These are phyloP conservation scores for Coemansia sp. DNA, from an alignment of 192 early-diverging fungal species.

Conservation along the genomic window DNA sequence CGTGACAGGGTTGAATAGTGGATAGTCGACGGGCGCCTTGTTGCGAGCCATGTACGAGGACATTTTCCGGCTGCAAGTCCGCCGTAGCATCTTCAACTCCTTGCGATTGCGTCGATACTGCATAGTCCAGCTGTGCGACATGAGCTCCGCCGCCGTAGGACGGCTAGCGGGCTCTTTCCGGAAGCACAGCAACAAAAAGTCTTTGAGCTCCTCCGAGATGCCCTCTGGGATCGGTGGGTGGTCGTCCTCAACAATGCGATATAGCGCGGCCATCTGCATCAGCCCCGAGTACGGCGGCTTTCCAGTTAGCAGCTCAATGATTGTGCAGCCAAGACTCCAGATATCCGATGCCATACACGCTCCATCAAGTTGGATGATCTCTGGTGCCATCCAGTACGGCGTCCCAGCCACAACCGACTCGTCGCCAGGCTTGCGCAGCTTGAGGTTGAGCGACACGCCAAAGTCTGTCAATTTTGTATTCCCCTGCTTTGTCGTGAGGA, in stretches of 20 bases:
- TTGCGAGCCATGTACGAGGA: slow-evolving; percentile 45
- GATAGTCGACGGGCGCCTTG: slow-evolving; percentile 19
- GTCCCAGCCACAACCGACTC: slow-evolving; percentile 81
- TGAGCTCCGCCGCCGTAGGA: slow-evolving; percentile 70
- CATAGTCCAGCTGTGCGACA: slow-evolving; percentile 74
- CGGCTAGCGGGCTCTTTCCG: slow-evolving; percentile 73
- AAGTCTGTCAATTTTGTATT: slow-evolving; percentile 96
- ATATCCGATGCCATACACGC: slow-evolving; percentile 89
- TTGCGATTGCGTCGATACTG: slow-evolving; percentile 48
- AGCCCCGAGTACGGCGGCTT: slow-evolving; percentile 86
- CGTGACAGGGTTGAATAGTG: slow-evolving; percentile 31
- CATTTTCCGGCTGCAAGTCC: slow-evolving; percentile 55
- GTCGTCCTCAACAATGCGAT: slow-evolving; percentile 91
- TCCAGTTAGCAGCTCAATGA: slow-evolving; percentile 90
- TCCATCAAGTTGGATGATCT: slow-evolving; percentile 89
- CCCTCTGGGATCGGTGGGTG: slow-evolving; percentile 80
- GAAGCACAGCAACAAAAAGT: slow-evolving; percentile 85
- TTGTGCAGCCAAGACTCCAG: slow-evolving; percentile 93
- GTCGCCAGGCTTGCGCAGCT: slow-evolving; percentile 61
- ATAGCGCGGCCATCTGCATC: slow-evolving; percentile 87
- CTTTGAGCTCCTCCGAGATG: slow-evolving; percentile 71
- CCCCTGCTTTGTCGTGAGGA: slow-evolving; percentile 93
- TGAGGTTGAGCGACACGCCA: slow-evolving; percentile 89
- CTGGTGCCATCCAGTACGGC: slow-evolving; percentile 87
- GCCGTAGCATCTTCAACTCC: slow-evolving; percentile 54